These are phyloP conservation scores for Nicotiana rustica DNA, from an alignment of 305 asterid species.

Conservation along the genomic window DNA sequence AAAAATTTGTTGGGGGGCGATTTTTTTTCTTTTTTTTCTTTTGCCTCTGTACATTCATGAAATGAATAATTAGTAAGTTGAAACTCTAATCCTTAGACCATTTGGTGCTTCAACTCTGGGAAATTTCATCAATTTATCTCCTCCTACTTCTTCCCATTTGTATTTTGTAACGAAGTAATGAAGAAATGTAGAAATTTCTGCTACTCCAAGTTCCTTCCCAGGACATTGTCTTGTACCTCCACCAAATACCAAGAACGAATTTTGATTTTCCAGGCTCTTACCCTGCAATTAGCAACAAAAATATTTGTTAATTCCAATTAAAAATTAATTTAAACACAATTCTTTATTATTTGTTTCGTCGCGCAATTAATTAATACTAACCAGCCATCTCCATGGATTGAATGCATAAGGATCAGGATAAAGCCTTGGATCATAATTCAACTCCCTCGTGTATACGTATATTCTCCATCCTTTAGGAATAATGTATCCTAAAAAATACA, in stretches of 20 bases:
- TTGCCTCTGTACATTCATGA: conserved; percentile 30
- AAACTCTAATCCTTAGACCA: conserved; percentile 83
- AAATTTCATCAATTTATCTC: conserved; percentile 67
- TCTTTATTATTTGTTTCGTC: neutral
- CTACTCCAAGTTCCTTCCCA: conserved; percentile 96
- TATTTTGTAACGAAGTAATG: conserved; percentile 92
- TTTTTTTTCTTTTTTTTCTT: neutral
- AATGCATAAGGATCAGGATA: conserved; percentile 89
- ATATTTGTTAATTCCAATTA: neutral
- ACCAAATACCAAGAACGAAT: conserved; percentile 84
- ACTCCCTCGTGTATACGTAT: conserved; percentile 96
- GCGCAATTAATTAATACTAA: conserved; percentile 43
- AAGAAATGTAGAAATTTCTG: conserved; percentile 92
- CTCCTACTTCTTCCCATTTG: conserved; percentile 96
- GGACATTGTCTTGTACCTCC: conserved; percentile 99
- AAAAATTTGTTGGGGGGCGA: neutral
- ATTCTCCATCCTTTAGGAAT: conserved; percentile 98
- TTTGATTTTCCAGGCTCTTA: conserved; percentile 72
- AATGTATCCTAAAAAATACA: conserved; percentile 63
- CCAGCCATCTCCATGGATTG: conserved; percentile 99
- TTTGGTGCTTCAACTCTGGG: conserved; percentile 98
- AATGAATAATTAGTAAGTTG: conserved; percentile 49
- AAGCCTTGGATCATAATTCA: conserved; percentile 81
- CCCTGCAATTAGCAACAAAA: conserved; percentile 55
- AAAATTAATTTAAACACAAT: neutral